Conservation (phyloP, 2,329 filamentous ascomycete genomes). For the Leptographium lundbergii region DNA sequence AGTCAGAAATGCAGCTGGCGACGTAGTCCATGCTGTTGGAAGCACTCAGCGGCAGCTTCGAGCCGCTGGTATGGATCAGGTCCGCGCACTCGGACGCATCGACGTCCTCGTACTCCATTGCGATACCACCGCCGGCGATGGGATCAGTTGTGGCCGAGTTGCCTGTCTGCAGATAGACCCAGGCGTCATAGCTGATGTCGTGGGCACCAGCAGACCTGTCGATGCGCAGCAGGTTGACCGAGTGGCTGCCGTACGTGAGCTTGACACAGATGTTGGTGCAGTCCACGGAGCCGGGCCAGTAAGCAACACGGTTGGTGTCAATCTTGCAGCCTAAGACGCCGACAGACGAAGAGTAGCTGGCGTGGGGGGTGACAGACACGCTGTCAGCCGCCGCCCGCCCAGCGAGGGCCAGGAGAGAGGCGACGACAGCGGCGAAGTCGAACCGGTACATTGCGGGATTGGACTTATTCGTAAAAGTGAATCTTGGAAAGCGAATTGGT, state of each 20-base stretch:
- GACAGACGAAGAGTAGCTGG: slow-evolving; percentile 41
- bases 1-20: slow-evolving; percentile 27
- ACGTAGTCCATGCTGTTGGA: slow-evolving; percentile 45
- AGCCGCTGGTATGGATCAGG: slow-evolving; percentile 34
- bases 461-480: background rate
- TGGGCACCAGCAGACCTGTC: slow-evolving; percentile 43
- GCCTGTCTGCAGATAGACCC: slow-evolving; percentile 44
- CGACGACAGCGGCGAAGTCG: background rate
- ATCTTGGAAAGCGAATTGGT: background rate
- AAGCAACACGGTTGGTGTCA: slow-evolving; percentile 47
- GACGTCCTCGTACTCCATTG: slow-evolving; percentile 37
- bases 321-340: slow-evolving; percentile 49
- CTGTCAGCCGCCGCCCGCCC: slow-evolving; percentile 8
- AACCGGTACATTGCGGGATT: background rate
- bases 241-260: slow-evolving; percentile 33
- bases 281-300: slow-evolving; percentile 41
- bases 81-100: slow-evolving; percentile 33
- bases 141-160: slow-evolving; percentile 32
- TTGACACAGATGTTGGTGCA: slow-evolving; percentile 46
- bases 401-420: background rate
- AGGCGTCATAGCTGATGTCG: slow-evolving; percentile 48
- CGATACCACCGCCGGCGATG: slow-evolving; percentile 33
- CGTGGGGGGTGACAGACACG: slow-evolving; percentile 39
- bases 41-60: slow-evolving; percentile 41
- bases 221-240: slow-evolving; percentile 44